Evolutionary conservation across 345 rosid genomes (phyloP), one percentile per base, ranked within the genome.

Genomic region (Kandelia obovata): DNA sequence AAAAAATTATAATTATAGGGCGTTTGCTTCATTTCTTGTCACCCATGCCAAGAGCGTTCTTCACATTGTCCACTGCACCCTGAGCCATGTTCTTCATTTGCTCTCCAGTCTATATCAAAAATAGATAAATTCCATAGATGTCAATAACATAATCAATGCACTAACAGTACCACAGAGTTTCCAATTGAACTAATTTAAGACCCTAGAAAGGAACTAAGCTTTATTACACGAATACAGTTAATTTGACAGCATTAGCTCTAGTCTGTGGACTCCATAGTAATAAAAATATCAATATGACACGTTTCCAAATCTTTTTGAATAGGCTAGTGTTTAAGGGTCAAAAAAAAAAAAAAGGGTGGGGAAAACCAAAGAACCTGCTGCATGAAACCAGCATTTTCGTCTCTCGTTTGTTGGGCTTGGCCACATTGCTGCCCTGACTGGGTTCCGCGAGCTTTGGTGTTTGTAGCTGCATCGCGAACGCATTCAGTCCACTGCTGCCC

Each of bases 1-100:
- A 2, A 27, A 27, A 1, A 28, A 28, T 28, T 2, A 10, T 10
- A 43, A 10, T 1, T 1, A 0, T 11, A 0, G 13, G 47, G 47
- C 47, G 47, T 43, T 43, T 43, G 47, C 47, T 43, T 43, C 47
- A 43, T 43, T 43, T 43, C 47, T 11, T 43, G 47, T 43, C 17
- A 43, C 47, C 47, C 60, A 67, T 55, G 4, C 70, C 70, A 56
- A 67, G 62, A 2, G 70, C 56, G 70, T 53, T 67, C 72, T 82
- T 79, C 59, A 82, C 79, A 61, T 75, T 68, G 7, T 74, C 81
- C 28, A 68, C 32, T n/a, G 85, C 85, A 61, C 77, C 83, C n/a
- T 82, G 83, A 57, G 85, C 81, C 77, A 77, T 77, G 77, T 77
- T 74, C 75, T 76, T 79, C 71, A 82, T 79, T 15, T 64, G 64